A percentile compares a stretch with the other conserved stretches of the same genome.
Evolutionary conservation across 2,329 filamentous ascomycete genomes (phyloP).

Genomic region (Sporothrix sp.): DNA sequence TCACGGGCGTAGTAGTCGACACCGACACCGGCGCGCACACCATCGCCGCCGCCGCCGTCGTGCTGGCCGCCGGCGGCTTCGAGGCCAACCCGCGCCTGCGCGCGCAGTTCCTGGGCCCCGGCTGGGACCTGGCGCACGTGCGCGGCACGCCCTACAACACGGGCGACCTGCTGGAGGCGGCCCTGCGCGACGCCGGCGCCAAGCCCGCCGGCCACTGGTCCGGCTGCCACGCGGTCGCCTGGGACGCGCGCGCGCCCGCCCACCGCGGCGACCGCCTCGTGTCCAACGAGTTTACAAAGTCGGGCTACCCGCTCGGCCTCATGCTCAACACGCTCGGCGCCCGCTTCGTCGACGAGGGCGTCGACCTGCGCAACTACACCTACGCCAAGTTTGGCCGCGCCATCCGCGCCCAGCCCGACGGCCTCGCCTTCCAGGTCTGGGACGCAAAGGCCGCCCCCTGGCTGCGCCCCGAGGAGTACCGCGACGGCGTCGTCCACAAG

Average conservation of each 20-base stretch:
- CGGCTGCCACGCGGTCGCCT: slow-evolving; percentile 54
- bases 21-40: slow-evolving; percentile 17
- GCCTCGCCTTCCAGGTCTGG: slow-evolving; percentile 56
- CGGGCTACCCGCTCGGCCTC: slow-evolving; percentile 55
- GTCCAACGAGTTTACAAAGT: slow-evolving; percentile 60
- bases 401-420: slow-evolving; percentile 49
- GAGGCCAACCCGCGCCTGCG: slow-evolving; percentile 50
- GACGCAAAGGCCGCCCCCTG: slow-evolving; percentile 41
- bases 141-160: slow-evolving; percentile 57
- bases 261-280: slow-evolving; percentile 46
- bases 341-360: slow-evolving; percentile 57
- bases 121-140: slow-evolving; percentile 53
- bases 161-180: slow-evolving; percentile 46
- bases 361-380: slow-evolving; percentile 56
- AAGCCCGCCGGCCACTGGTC: slow-evolving; percentile 49
- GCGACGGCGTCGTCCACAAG: slow-evolving; percentile 44
- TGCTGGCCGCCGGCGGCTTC: slow-evolving; percentile 54
- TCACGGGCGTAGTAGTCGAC: slow-evolving; percentile 26
- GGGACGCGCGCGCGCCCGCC: slow-evolving; percentile 52
- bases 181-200: slow-evolving; percentile 41
- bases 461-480: slow-evolving; percentile 54
- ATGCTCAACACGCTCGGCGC: slow-evolving; percentile 51
- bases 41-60: slow-evolving; percentile 32
- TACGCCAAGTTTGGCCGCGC: slow-evolving; percentile 56
- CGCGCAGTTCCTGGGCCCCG: slow-evolving; percentile 43